Conservation (phyloP, 306 rosid species). For the Echinosophora koreensis region DNA sequence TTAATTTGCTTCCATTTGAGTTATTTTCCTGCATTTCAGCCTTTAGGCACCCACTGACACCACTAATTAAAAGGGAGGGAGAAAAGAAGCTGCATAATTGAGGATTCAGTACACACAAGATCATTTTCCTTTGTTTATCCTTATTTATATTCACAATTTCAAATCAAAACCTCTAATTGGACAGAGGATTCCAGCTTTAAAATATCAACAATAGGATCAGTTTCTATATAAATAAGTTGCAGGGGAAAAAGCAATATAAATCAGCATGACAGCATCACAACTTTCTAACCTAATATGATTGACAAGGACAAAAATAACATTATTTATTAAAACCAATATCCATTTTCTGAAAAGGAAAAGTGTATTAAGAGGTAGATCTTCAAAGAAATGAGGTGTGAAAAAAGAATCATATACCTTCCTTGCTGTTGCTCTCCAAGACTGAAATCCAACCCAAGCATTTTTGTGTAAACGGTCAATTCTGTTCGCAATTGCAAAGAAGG, state of each 20-base stretch:
- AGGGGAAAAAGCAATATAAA: not conserved
- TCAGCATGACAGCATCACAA: constrained; percentile 28
- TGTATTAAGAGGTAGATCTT: not conserved
- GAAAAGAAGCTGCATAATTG: constrained; percentile 9
- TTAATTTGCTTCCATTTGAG: constrained; percentile 17
- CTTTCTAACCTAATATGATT: constrained; percentile 25
- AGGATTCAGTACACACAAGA: not conserved
- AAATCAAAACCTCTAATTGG: not conserved
- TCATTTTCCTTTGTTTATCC: not conserved
- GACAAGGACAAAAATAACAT: constrained; percentile 2
- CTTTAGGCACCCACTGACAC: not conserved
- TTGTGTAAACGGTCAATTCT: constrained; percentile 88
- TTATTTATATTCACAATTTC: not conserved
- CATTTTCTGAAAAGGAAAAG: not conserved
- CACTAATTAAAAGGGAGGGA: not conserved
- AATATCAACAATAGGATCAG: not conserved
- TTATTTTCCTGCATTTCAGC: constrained; percentile 8
- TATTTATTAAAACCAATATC: not conserved
- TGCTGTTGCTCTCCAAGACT: constrained; percentile 98
- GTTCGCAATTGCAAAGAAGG: constrained; percentile 90
- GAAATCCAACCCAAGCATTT: constrained; percentile 99
- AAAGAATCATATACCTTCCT: constrained; percentile 67
- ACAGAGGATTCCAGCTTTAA: constrained; percentile 14
- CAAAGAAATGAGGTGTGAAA: constrained; percentile 14
- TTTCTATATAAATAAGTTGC: not conserved